Conservation (phyloP, 78 protist genomes). For the Speleostelium caveatum region DNA sequence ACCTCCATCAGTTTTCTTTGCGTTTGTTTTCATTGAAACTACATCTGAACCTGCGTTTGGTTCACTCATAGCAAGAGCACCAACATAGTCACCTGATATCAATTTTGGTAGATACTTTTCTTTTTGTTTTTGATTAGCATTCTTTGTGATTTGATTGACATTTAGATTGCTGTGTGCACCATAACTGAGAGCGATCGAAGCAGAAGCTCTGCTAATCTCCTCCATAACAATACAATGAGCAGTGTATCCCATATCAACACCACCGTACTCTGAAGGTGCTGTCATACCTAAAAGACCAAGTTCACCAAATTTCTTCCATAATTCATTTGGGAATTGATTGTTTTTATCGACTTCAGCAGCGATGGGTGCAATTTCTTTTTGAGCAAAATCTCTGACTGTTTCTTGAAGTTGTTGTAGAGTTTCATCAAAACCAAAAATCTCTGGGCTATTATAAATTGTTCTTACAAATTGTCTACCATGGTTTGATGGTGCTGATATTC, state of each 20-base stretch:
- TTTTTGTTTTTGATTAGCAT: slow-evolving; percentile 94
- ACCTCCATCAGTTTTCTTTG: slow-evolving; percentile 74
- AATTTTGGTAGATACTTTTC: slow-evolving; percentile 79
- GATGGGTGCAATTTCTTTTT: slow-evolving; percentile 89
- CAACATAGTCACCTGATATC: slow-evolving; percentile 94
- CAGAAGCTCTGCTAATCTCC: slow-evolving; percentile 89
- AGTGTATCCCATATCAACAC: slow-evolving; percentile 84
- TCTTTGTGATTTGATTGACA: slow-evolving; percentile 92
- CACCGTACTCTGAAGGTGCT: slow-evolving; percentile 90
- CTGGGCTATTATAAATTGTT: slow-evolving; percentile 17
- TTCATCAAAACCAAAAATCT: slow-evolving; percentile 42
- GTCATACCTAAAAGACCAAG: slow-evolving; percentile 95
- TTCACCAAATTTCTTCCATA: slow-evolving; percentile 91
- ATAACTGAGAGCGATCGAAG: slow-evolving; percentile 91
- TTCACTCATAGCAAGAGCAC: slow-evolving; percentile 97
- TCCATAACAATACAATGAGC: slow-evolving; percentile 92
- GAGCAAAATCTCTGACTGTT: slow-evolving; percentile 75
- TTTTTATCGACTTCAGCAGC: slow-evolving; percentile 87
- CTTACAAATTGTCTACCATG: background rate
- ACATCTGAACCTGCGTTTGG: slow-evolving; percentile 97
- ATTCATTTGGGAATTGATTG: slow-evolving; percentile 81
- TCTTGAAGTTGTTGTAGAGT: slow-evolving; percentile 67
- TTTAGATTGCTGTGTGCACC: slow-evolving; percentile 97
- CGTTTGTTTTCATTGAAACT: slow-evolving; percentile 89
- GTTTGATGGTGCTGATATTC: background rate